Evolutionary conservation across 2,329 filamentous ascomycete genomes (phyloP).

Genomic region (Aspergillus quadricinctus): DNA sequence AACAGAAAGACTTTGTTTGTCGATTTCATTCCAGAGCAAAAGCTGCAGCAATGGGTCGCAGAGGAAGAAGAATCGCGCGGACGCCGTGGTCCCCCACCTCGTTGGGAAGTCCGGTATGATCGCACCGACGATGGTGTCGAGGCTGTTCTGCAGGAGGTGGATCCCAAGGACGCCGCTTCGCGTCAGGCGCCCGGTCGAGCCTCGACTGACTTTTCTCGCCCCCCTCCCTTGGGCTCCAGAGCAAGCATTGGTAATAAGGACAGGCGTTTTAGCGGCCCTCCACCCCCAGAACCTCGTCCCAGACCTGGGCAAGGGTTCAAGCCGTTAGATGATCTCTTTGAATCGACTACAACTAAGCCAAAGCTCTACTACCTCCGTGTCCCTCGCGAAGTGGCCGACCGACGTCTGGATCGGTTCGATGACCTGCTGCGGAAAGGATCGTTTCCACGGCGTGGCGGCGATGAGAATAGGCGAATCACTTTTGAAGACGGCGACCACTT

Average conservation of each 20-base stretch:
- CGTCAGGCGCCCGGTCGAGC: constrained; percentile 10
- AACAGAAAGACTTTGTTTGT: constrained; percentile 80
- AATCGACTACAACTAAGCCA: constrained; percentile 57
- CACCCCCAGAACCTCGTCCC: constrained; percentile 13
- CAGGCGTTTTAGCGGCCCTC: constrained; percentile 23
- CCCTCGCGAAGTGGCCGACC: constrained; percentile 57
- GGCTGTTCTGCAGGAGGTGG: constrained; percentile 53
- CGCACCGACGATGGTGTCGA: constrained; percentile 53
- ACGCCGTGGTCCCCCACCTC: constrained; percentile 42
- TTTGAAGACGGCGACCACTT: constrained; percentile 65
- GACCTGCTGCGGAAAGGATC: constrained; percentile 37
- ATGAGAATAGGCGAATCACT: constrained; percentile 65
- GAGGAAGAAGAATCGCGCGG: constrained; percentile 54
- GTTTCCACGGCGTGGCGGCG: constrained; percentile 36
- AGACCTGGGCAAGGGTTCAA: constrained; percentile 45
- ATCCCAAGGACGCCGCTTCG: constrained; percentile 17
- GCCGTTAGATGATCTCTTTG: constrained; percentile 58
- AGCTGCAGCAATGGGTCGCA: constrained; percentile 69
- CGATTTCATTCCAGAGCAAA: constrained; percentile 79
- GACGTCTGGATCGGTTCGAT: constrained; percentile 60
- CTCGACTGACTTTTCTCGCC: constrained; percentile 15
- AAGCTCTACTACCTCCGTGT: constrained; percentile 65
- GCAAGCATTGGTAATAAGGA: constrained; percentile 20
- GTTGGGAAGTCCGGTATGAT: constrained; percentile 72
- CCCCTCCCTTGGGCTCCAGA: constrained; percentile 22